Base-by-base conservation (phyloP, 306 rosid species). In the Prunus campanulata region DNA sequence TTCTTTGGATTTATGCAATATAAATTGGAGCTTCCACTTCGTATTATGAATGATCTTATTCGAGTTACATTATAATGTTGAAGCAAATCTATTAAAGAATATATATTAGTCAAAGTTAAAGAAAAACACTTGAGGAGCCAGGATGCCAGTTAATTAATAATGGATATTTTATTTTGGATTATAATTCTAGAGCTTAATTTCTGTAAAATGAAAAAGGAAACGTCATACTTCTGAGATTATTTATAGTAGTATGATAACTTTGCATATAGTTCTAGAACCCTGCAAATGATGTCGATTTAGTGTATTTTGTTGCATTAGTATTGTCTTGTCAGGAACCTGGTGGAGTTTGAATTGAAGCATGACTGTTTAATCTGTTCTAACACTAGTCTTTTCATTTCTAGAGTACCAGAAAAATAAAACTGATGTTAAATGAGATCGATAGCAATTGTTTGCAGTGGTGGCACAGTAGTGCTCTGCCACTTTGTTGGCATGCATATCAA, bases 401-500 rank as follows among this genome's bases (percentile, higher is more conserved):
- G 80, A 54, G 29, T 35, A 64, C 24, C 30, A 39, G 51, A 63
- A 14, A 12, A 35, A 15, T 71, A 15, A 22, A 76, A 50, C 20
- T 52, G 74, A 49, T 50, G 69, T 25, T 52, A 66, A 6, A 25
- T 42, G 49, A 39, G n/a, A 48, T 42, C 47, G 18, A 29, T 74
- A 42, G 71, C 55, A 54, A 56, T 75, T 20, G 11, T 39, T 39
- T 39, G 44, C 44, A 39, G 44, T 39, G 44, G 44, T 39, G 9
- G 44, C 8, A 39, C 9, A 39, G 9, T 39, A 39, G 44, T 39
- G 44, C 44, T 65, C 8, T 52, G 59, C 55, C 14, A 48, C 65
- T 16, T 72, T 72, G 8, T 25, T 81, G 35, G 8, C 47, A 16
- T 70, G 74, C 35, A 59, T 55, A 44, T 74, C 62, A 61, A 83